These are phyloP conservation scores for Hypoxylon perforatum DNA, from an alignment of 495 filamentous ascomycete genomes.

Conservation along the genomic window DNA sequence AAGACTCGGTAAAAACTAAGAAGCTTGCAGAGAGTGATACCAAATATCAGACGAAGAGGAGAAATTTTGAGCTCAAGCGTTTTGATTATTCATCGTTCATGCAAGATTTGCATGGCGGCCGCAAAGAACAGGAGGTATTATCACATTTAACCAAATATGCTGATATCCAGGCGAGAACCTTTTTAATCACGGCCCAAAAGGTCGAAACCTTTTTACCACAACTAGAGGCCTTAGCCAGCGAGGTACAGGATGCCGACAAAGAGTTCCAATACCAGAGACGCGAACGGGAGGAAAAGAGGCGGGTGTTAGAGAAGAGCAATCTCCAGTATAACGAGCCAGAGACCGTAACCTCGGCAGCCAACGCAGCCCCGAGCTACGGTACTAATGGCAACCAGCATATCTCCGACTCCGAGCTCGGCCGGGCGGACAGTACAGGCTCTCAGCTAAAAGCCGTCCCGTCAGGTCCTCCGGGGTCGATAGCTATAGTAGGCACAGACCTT, in stretches of 20 bases:
- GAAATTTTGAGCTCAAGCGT: slow-evolving; percentile 93
- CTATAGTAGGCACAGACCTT: slow-evolving; percentile 46
- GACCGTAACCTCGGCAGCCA: slow-evolving; percentile 46
- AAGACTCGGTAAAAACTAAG: slow-evolving; percentile 97
- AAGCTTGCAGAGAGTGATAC: slow-evolving; percentile 92
- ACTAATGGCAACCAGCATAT: slow-evolving; percentile 57
- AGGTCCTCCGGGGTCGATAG: slow-evolving; percentile 38
- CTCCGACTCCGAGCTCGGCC: slow-evolving; percentile 72
- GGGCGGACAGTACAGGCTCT: slow-evolving; percentile 78
- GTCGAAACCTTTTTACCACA: slow-evolving; percentile 90
- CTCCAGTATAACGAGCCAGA: slow-evolving; percentile 83
- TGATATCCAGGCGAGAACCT: slow-evolving; percentile 86
- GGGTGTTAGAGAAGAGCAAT: slow-evolving; percentile 88
- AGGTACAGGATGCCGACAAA: slow-evolving; percentile 92
- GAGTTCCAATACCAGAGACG: slow-evolving; percentile 94
- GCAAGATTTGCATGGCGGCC: slow-evolving; percentile 96
- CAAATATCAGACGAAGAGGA: slow-evolving; percentile 94
- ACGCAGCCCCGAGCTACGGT: slow-evolving; percentile 33
- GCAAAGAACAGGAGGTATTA: slow-evolving; percentile 96
- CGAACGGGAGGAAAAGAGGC: slow-evolving; percentile 91
- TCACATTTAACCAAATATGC: slow-evolving; percentile 96
- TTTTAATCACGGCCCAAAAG: slow-evolving; percentile 83
- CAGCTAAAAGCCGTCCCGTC: slow-evolving; percentile 64
- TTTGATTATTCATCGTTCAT: slow-evolving; percentile 99
- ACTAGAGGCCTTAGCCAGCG: slow-evolving; percentile 87